Evolutionary conservation across 352 stramenopile species (phyloP).

Genomic region (Pythium phragmiticola): DNA sequence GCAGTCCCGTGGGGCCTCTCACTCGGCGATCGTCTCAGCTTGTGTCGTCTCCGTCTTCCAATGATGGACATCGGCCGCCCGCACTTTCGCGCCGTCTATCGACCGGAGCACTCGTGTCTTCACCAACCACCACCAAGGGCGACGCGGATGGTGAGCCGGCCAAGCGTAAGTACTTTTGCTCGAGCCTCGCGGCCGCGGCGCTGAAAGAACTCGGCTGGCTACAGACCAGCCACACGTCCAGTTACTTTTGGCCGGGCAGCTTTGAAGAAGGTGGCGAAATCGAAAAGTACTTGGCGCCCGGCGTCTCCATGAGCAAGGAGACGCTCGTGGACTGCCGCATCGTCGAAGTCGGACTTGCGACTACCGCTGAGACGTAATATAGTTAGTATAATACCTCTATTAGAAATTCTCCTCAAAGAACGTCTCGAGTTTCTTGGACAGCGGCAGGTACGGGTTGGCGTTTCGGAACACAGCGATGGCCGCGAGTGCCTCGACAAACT

Average conservation of each 20-base stretch:
- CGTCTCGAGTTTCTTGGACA: conserved; percentile 72
- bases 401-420: conserved; percentile 84
- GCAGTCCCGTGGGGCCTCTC: background rate
- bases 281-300: conserved; percentile 48
- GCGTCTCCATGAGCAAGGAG: conserved; percentile 51
- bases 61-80: background rate
- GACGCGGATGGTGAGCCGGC: background rate
- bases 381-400: too few relatives aligned
- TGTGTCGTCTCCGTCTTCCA: conserved; percentile 1
- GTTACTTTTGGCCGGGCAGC: conserved; percentile 82
- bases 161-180: conserved; percentile 87
- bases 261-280: conserved; percentile 81
- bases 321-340: conserved; percentile 79
- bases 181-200: conserved; percentile 71
- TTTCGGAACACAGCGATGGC: conserved; percentile 76
- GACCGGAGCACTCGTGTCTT: conserved; percentile 5
- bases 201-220: conserved; percentile 82
- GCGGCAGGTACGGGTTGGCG: conserved; percentile 71
- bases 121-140: conserved; percentile 11
- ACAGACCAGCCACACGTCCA: conserved; percentile 59
- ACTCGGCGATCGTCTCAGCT: conserved; percentile 16
- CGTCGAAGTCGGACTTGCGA: conserved; percentile 72
- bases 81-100: conserved; percentile 7
- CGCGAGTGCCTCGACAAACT: conserved; percentile 73
- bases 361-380: conserved; percentile 22